Evolutionary conservation across 1,284 basidiomycete species (phyloP).

Genomic region (Exobasidium cylindrosporum): DNA sequence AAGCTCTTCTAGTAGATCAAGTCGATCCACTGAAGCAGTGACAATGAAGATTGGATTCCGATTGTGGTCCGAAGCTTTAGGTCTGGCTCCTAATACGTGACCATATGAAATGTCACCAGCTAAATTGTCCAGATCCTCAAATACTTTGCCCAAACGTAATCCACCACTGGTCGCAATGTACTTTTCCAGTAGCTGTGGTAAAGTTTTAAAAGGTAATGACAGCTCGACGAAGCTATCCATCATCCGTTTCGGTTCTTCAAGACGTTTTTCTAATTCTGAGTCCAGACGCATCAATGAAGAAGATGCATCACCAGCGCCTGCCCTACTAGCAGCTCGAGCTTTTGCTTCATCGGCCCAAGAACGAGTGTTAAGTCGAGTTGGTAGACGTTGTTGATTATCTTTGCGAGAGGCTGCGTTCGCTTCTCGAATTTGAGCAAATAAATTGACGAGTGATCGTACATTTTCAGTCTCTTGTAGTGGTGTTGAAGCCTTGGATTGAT

Average conservation of each 20-base stretch:
- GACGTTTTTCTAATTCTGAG: conserved; percentile 12
- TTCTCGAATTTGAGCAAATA: conserved; percentile 10
- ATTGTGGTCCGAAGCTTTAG: conserved; percentile 28
- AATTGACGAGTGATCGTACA: conserved; percentile 29
- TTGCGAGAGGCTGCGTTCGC: conserved; percentile 18
- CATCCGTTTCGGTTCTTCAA: conserved; percentile 44
- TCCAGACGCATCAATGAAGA: conserved; percentile 19
- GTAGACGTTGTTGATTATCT: neutral
- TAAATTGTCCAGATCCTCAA: conserved; percentile 56
- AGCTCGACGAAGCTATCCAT: conserved; percentile 53
- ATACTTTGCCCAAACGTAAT: conserved; percentile 55
- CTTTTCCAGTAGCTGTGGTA: conserved; percentile 47
- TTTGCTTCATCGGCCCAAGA: conserved; percentile 37
- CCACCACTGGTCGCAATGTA: conserved; percentile 54
- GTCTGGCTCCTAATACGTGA: conserved; percentile 53
- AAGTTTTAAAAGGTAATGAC: conserved; percentile 49
- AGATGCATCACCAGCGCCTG: neutral
- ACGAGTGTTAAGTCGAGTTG: conserved; percentile 27
- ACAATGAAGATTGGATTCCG: conserved; percentile 54
- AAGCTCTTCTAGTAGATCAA: conserved; percentile 40
- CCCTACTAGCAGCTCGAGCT: neutral
- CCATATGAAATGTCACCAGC: conserved; percentile 49
- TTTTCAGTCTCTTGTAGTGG: conserved; percentile 35
- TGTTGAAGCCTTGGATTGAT: no score
- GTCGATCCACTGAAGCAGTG: conserved; percentile 56